A percentile compares a stretch with the other conserved stretches of the same genome.
phyloP scores from a whole-genome alignment of 768 basidiomycete species.

The Cystobasidium onofrii region DNA sequence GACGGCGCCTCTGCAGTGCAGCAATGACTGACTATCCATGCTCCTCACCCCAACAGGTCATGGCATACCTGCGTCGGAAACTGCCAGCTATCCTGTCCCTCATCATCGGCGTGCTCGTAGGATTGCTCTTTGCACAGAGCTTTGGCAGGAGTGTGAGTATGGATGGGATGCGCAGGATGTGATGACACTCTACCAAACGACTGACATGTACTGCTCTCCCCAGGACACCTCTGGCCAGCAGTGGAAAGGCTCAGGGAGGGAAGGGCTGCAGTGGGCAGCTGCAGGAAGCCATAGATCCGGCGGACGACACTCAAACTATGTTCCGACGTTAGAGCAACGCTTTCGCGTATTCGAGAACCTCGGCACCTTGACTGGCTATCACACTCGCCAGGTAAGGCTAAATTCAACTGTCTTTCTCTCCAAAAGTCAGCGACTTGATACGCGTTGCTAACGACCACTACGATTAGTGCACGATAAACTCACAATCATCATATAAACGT shows the following conservation, averaged over 20 bases:
- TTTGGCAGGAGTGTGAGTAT: slow-evolving; percentile 24
- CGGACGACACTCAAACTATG: slow-evolving; percentile 37
- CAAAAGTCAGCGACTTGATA: too few relatives aligned
- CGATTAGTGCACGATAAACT: slow-evolving; percentile 77
- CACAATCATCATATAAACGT: slow-evolving; percentile 73
- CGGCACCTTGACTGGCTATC: slow-evolving; percentile 76
- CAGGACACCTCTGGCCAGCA: slow-evolving; percentile 15
- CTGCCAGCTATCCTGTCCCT: slow-evolving; percentile 43
- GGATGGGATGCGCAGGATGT: neutral
- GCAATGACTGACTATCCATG: neutral
- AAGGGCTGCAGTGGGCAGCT: slow-evolving; percentile 17
- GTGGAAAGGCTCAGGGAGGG: slow-evolving; percentile 33
- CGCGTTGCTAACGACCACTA: too few relatives aligned
- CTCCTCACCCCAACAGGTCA: neutral
- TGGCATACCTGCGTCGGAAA: slow-evolving; percentile 19
- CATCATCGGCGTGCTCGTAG: slow-evolving; percentile 57
- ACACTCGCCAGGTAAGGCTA: slow-evolving; percentile 56
- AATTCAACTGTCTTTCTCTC: neutral
- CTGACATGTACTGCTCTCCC: neutral
- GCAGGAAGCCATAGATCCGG: slow-evolving; percentile 27
- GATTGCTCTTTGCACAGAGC: slow-evolving; percentile 55
- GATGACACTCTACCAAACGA: neutral
- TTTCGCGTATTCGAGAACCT: slow-evolving; percentile 76
- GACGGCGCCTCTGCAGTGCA: neutral
- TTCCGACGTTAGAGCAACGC: slow-evolving; percentile 77